A percentile compares a stretch with the other conserved stretches of the same genome.
These are phyloP conservation scores for Calonectria pseudoturangicola DNA, from an alignment of 2,329 filamentous ascomycete genomes.

Conservation along the genomic window DNA sequence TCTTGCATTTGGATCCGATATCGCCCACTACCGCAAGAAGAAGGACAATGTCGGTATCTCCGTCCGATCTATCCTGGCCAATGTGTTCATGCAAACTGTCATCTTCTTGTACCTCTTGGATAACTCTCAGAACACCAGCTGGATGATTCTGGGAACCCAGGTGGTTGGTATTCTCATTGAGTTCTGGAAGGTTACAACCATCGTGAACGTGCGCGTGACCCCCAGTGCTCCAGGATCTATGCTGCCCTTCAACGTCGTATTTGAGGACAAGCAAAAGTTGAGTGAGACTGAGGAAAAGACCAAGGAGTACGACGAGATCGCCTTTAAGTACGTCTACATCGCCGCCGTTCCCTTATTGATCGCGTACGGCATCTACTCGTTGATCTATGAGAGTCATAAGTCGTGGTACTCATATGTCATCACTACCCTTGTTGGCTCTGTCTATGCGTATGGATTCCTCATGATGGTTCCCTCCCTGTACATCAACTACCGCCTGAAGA, in stretches of 20 bases:
- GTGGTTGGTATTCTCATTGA: constrained; percentile 84
- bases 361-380: constrained; percentile 92
- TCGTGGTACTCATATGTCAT: constrained; percentile 99
- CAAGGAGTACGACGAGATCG: constrained; percentile 97
- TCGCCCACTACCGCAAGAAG: constrained; percentile 99
- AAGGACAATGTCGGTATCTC: constrained; percentile 99
- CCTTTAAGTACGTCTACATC: constrained; percentile 97
- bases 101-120: constrained; percentile 98
- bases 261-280: constrained; percentile 98
- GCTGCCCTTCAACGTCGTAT: constrained; percentile 86
- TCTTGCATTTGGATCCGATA: constrained; percentile 97
- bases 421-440: constrained; percentile 93
- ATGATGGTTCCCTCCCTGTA: constrained; percentile 99
- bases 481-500: constrained; percentile 99
- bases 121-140: constrained; percentile 97
- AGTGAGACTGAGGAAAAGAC: constrained; percentile 98
- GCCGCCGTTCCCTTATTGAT: constrained; percentile 90
- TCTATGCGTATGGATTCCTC: constrained; percentile 98
- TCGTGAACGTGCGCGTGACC: constrained; percentile 90
- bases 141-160: constrained; percentile 98
- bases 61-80: constrained; percentile 95
- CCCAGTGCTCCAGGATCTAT: constrained; percentile 79
- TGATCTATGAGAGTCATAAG: constrained; percentile 96
- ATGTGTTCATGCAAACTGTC: constrained; percentile 96
- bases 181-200: constrained; percentile 96